A percentile compares a stretch with the other conserved stretches of the same genome.
Conservation (phyloP, 139 green algal genomes). For the Coelastrella sp. region DNA sequence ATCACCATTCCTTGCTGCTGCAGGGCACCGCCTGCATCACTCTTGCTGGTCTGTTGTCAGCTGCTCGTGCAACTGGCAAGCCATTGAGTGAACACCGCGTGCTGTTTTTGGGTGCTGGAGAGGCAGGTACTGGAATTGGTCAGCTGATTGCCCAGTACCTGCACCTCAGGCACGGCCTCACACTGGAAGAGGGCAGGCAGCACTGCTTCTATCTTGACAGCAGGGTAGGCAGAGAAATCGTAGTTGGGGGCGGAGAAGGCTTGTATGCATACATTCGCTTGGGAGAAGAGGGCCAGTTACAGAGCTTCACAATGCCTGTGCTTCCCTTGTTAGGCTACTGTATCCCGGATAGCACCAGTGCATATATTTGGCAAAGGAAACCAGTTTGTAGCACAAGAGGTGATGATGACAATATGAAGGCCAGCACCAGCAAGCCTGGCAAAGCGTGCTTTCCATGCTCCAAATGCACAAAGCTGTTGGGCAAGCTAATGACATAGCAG, state of each 20-base stretch:
- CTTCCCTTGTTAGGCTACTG: no score
- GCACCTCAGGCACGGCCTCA: constrained; percentile 30
- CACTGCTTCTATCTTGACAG: constrained; percentile 70
- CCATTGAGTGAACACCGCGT: constrained; percentile 57
- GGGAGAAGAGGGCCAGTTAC: not conserved
- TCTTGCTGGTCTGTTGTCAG: constrained; percentile 80
- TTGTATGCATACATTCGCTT: not conserved
- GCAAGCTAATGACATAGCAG: no score
- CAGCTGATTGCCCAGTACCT: constrained; percentile 49
- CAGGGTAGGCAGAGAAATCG: constrained; percentile 24
- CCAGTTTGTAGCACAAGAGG: no score
- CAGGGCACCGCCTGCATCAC: constrained; percentile 88
- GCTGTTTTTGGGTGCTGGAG: constrained; percentile 76
- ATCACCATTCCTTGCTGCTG: constrained; percentile 14
- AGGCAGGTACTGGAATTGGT: constrained; percentile 55
- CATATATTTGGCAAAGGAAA: no score
- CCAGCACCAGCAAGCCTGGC: no score
- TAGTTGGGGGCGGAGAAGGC: no score
- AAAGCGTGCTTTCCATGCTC: no score
- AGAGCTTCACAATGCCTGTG: not conserved
- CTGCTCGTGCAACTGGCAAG: constrained; percentile 62
- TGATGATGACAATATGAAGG: no score
- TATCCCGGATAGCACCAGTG: no score
- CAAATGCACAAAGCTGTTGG: no score
- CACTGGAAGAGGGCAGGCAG: constrained; percentile 55